These are phyloP conservation scores for Pseudogymnoascus sp. DNA, from an alignment of 2,329 filamentous ascomycete species.

Conservation along the genomic window DNA sequence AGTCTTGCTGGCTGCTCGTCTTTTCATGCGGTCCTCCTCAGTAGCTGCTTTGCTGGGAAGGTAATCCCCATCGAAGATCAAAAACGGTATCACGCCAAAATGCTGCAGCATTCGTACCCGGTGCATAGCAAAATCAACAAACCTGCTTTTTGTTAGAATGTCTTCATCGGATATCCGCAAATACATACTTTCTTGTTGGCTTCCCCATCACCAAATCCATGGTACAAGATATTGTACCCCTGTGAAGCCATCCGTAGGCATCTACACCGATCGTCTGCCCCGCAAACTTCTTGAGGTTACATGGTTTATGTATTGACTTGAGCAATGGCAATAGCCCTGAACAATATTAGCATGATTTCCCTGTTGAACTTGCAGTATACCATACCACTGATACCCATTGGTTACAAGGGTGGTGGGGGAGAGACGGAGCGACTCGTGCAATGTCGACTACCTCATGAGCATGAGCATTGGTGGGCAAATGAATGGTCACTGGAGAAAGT, in stretches of 20 bases:
- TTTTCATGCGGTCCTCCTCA: conserved; percentile 67
- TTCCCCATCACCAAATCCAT: conserved; percentile 83
- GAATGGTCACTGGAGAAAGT: not conserved
- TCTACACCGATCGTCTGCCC: conserved; percentile 92
- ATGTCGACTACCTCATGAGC: conserved; percentile 9
- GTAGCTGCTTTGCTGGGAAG: conserved; percentile 88
- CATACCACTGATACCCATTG: conserved; percentile 26
- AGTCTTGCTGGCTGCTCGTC: conserved; percentile 68
- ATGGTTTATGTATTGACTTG: conserved; percentile 91
- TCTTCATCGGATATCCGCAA: not conserved
- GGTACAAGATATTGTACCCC: conserved; percentile 82
- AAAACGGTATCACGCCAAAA: conserved; percentile 87
- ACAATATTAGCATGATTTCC: conserved; percentile 19
- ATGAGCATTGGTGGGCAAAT: conserved; percentile 2
- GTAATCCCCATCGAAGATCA: conserved; percentile 94
- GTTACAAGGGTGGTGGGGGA: conserved; percentile 15
- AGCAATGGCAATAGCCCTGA: conserved; percentile 79
- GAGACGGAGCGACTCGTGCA: conserved; percentile 15
- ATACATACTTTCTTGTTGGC: conserved; percentile 71
- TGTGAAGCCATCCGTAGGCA: conserved; percentile 96
- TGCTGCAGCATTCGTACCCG: conserved; percentile 90
- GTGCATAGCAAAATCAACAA: conserved; percentile 82
- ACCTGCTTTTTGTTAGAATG: conserved; percentile 44
- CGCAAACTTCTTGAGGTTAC: conserved; percentile 74
- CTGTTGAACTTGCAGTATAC: not conserved